Conservation (phyloP, 768 basidiomycete genomes). For the Russula lepida region DNA sequence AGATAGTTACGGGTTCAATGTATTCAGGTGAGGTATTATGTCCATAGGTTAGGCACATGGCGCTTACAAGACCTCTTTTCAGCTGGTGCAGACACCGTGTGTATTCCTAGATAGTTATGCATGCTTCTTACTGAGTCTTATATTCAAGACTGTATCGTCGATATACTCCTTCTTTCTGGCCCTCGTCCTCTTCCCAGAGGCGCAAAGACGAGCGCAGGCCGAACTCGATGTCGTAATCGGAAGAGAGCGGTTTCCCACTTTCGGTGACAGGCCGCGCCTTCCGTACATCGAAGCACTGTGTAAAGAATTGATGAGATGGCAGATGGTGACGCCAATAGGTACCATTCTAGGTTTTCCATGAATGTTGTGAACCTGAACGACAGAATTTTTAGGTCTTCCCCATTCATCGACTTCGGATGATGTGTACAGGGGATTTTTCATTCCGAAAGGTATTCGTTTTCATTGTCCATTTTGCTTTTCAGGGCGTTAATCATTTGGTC, state of each 20-base stretch:
- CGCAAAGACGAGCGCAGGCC: too few relatives aligned
- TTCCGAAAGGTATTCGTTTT: conserved; percentile 16
- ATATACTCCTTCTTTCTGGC: too few relatives aligned
- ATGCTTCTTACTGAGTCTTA: not conserved
- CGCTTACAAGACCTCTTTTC: not conserved
- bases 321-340: conserved; percentile 2
- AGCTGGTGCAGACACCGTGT: conserved; percentile 7
- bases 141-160: conserved; percentile 4
- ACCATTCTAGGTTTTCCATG: too few relatives aligned
- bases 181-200: too few relatives aligned
- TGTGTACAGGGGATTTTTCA: conserved; percentile 3
- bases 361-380: not conserved
- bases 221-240: conserved; percentile 27
- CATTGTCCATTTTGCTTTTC: not conserved
- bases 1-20: not conserved
- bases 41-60: not conserved
- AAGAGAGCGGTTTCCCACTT: conserved; percentile 24
- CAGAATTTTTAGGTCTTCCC: not conserved
- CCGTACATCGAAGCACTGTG: too few relatives aligned
- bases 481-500: not conserved
- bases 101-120: not conserved
- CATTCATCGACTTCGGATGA: conserved; percentile 3
- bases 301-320: too few relatives aligned
- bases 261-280: too few relatives aligned
- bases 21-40: not conserved